These are phyloP conservation scores for Phytopythium helicoides DNA, from an alignment of 352 stramenopile species.

Conservation along the genomic window DNA sequence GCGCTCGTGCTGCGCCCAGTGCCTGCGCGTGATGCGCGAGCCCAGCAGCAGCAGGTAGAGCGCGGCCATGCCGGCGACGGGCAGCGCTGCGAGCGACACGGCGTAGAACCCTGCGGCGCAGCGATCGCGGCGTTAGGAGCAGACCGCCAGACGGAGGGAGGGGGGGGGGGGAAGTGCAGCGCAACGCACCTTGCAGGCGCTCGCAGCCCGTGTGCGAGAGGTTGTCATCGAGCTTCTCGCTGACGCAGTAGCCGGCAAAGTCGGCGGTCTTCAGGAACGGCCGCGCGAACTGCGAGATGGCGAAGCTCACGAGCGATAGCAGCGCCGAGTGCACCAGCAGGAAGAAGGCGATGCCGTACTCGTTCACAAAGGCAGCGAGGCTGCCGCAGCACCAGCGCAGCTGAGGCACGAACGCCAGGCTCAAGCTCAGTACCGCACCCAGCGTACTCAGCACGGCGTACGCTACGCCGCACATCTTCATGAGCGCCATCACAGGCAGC, in stretches of 20 bases:
- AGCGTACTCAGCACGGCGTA: conserved; percentile 34
- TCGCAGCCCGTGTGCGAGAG: conserved; percentile 44
- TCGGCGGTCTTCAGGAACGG: conserved; percentile 30
- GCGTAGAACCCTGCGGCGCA: conserved; percentile 31
- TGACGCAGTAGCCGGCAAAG: conserved; percentile 26
- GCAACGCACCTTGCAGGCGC: conserved; percentile 33
- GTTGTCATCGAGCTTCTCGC: conserved; percentile 35
- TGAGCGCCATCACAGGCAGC: conserved; percentile 45
- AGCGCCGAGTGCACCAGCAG: conserved; percentile 36
- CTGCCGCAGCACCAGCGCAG: conserved; percentile 32
- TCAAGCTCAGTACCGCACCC: conserved; percentile 34
- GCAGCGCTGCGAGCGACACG: conserved; percentile 37
- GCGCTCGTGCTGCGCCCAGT: conserved; percentile 31
- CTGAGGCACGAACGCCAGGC: conserved; percentile 35
- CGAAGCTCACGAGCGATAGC: conserved; percentile 37
- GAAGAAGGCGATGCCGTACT: conserved; percentile 41
- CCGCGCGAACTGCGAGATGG: conserved; percentile 32
- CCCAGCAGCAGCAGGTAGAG: conserved; percentile 42
- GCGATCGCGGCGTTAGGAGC: not conserved
- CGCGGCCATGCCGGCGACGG: conserved; percentile 32
- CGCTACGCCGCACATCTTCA: conserved; percentile 37
- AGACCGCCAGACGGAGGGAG: too few species aligned
- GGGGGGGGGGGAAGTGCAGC: too few species aligned
- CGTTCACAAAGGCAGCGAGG: conserved; percentile 32
- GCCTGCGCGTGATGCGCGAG: conserved; percentile 38